phyloP scores from a whole-genome alignment of 1,284 basidiomycete genomes.

The Leccinum holopus region DNA sequence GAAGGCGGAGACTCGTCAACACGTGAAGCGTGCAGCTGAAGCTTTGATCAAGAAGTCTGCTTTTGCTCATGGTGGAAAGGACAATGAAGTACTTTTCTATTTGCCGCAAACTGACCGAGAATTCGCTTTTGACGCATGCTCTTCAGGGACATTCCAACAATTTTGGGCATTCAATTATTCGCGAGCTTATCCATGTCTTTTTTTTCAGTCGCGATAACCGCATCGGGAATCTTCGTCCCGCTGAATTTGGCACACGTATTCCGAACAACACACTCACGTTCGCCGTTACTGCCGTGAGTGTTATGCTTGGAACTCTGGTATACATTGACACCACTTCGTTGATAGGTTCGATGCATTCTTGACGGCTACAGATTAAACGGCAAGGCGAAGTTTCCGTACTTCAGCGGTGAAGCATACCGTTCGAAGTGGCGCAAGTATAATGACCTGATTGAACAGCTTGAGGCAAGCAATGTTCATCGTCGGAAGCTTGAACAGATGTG shows the following conservation, averaged over 20 bases:
- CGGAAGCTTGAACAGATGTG: neutral
- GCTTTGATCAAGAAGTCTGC: neutral
- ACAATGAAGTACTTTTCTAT: neutral
- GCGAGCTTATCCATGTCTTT: too few relatives aligned
- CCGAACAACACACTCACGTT: too few relatives aligned
- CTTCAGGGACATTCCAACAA: too few relatives aligned
- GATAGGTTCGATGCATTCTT: neutral
- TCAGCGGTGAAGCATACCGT: neutral
- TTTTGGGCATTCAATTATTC: too few relatives aligned
- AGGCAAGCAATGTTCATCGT: neutral
- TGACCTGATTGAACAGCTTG: neutral
- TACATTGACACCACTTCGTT: neutral
- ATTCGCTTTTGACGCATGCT: too few relatives aligned
- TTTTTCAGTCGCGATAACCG: too few relatives aligned
- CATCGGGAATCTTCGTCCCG: too few relatives aligned
- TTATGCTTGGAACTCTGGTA: too few relatives aligned
- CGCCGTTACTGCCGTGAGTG: too few relatives aligned
- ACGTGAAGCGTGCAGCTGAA: neutral
- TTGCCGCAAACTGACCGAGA: neutral
- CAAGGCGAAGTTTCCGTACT: neutral
- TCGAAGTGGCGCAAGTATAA: neutral
- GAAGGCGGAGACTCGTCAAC: neutral
- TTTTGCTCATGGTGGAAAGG: neutral
- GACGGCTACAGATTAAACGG: neutral
- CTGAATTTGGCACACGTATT: too few relatives aligned